Conservation (phyloP, 495 filamentous ascomycete genomes). For the Cercophora scortea region DNA sequence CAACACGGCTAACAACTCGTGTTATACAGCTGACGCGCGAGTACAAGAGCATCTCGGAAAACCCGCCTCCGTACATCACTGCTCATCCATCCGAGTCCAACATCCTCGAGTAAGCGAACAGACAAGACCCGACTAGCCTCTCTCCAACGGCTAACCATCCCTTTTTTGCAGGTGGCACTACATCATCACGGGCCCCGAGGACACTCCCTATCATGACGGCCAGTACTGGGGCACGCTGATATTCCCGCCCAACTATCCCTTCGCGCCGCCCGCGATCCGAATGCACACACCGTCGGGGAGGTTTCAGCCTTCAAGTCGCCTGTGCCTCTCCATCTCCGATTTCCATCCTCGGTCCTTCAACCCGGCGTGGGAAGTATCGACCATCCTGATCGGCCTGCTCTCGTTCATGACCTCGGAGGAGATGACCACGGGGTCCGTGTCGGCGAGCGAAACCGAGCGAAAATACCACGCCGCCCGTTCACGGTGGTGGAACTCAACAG, state of each 20-base stretch:
- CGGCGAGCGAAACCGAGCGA: constrained; percentile 69
- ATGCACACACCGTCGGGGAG: constrained; percentile 97
- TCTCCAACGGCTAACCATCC: neutral
- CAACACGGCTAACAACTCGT: neutral
- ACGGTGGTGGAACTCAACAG: constrained; percentile 95
- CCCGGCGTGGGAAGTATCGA: constrained; percentile 96
- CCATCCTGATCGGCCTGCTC: constrained; percentile 87
- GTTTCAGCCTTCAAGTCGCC: constrained; percentile 84
- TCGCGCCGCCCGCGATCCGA: constrained; percentile 92
- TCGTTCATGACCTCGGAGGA: constrained; percentile 98
- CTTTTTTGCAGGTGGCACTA: constrained; percentile 78
- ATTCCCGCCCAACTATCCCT: constrained; percentile 94
- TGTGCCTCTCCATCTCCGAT: constrained; percentile 92
- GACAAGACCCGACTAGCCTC: no score
- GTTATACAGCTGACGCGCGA: constrained; percentile 72
- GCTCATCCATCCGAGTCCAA: constrained; percentile 92
- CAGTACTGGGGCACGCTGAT: constrained; percentile 98
- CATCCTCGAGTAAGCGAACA: constrained; percentile 67
- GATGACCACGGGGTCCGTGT: constrained; percentile 95
- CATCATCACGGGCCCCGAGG: constrained; percentile 90
- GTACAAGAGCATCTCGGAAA: constrained; percentile 85
- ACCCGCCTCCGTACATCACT: constrained; percentile 85
- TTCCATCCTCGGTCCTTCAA: constrained; percentile 98
- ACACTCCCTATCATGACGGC: constrained; percentile 87
- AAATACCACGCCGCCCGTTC: constrained; percentile 69